A percentile compares a stretch with the other conserved stretches of the same genome.
Conservation (phyloP, 78 protist species). For the Diacronema lutheri region DNA sequence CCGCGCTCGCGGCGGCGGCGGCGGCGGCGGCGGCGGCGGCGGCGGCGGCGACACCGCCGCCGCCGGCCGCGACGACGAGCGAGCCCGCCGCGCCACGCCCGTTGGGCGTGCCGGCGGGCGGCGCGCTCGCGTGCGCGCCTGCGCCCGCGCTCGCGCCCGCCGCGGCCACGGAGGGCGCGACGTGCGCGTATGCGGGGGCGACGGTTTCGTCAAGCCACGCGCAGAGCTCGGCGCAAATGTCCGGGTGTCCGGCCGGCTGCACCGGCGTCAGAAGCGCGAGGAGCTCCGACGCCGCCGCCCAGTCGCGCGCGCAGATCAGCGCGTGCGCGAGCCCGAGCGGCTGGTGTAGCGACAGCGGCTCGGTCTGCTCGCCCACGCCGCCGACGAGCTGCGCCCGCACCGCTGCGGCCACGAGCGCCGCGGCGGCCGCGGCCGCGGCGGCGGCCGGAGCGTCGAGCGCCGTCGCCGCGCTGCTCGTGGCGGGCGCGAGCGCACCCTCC, state of each 20-base stretch:
- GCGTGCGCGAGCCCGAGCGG: constrained; percentile 15
- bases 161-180: too few relatives aligned
- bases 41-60: not conserved
- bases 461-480: too few relatives aligned
- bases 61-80: not conserved
- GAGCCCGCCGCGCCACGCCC: not conserved
- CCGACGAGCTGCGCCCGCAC: too few relatives aligned
- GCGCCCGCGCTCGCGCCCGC: too few relatives aligned
- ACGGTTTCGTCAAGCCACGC: not conserved
- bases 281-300: not conserved
- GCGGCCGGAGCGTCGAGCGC: too few relatives aligned
- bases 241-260: not conserved
- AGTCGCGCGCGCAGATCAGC: not conserved
- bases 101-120: not conserved
- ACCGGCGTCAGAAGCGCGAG: not conserved
- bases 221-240: not conserved
- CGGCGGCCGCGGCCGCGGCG: too few relatives aligned
- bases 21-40: not conserved
- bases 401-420: too few relatives aligned
- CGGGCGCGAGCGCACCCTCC: too few relatives aligned
- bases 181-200: not conserved
- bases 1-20: not conserved
- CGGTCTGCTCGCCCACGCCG: too few relatives aligned
- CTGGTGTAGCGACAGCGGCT: not conserved
- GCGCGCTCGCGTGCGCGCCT: not conserved